Conservation (phyloP, 768 basidiomycete species). For the Epithele typhae region DNA sequence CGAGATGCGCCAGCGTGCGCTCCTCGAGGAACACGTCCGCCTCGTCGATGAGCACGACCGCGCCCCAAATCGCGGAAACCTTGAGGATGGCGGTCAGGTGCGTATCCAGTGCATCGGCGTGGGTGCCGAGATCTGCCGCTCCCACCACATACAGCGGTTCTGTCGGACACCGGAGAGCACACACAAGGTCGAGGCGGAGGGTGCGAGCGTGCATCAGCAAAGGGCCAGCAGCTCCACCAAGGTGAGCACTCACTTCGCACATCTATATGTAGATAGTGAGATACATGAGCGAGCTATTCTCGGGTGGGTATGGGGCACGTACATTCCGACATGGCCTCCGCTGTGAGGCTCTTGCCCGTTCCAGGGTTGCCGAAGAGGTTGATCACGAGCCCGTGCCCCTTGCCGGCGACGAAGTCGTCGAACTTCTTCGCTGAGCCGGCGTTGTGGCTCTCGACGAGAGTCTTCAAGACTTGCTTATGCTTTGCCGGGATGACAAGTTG, state of each 20-base stretch:
- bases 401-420: constrained; percentile 34
- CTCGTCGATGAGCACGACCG: constrained; percentile 32
- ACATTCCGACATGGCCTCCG: constrained; percentile 34
- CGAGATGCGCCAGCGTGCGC: constrained; percentile 57
- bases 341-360: constrained; percentile 31
- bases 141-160: constrained; percentile 32
- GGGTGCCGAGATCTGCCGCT: constrained; percentile 32
- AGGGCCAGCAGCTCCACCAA: neutral
- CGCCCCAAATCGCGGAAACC: constrained; percentile 30
- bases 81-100: constrained; percentile 28
- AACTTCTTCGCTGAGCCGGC: constrained; percentile 18
- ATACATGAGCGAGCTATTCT: neutral
- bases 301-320: too few relatives aligned
- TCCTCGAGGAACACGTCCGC: constrained; percentile 74
- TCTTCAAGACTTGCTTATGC: constrained; percentile 26
- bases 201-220: too few relatives aligned
- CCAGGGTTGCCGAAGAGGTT: constrained; percentile 31
- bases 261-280: constrained; percentile 6
- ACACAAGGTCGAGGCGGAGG: too few relatives aligned
- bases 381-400: constrained; percentile 32
- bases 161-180: neutral
- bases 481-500: constrained; percentile 28
- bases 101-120: constrained; percentile 27
- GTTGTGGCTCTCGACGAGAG: constrained; percentile 27
- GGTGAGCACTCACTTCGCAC: constrained; percentile 16